Conservation (phyloP, 2,329 filamentous ascomycete species). For the Aphanoascus verrucosus region DNA sequence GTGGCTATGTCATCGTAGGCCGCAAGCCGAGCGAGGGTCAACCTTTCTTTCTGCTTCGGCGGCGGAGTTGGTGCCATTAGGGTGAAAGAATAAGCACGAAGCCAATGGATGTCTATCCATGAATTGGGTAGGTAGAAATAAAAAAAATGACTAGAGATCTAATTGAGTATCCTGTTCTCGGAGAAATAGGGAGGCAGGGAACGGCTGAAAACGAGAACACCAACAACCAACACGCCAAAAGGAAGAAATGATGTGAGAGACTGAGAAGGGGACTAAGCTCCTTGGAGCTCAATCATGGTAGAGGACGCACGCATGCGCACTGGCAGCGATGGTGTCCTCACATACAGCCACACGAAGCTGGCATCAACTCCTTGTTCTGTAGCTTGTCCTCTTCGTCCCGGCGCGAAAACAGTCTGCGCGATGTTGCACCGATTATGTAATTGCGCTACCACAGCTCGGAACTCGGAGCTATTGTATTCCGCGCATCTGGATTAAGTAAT, state of each 20-base stretch:
- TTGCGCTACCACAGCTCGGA: neutral
- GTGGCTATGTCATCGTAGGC: conserved; percentile 94
- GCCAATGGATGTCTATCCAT: conserved; percentile 7
- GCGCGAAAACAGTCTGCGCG: neutral
- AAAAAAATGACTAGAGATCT: conserved; percentile 2
- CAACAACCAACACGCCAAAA: conserved; percentile 11
- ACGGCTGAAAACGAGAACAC: neutral
- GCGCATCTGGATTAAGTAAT: neutral
- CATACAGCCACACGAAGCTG: neutral
- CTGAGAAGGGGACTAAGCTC: conserved; percentile 2
- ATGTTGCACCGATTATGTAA: neutral
- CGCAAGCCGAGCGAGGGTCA: conserved; percentile 78
- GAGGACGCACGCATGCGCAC: conserved; percentile 10
- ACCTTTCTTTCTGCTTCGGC: conserved; percentile 48
- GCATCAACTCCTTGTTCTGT: neutral
- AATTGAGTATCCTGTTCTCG: neutral
- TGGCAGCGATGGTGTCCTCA: conserved; percentile 7
- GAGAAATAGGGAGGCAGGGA: neutral
- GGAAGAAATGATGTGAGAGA: conserved; percentile 1
- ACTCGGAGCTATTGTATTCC: neutral
- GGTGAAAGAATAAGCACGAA: neutral
- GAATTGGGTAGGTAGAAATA: conserved; percentile 1
- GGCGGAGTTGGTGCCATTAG: conserved; percentile 19
- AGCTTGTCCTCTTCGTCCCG: neutral
- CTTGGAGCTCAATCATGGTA: conserved; percentile 11